These are phyloP conservation scores for Tilletia caries DNA, from an alignment of 1,284 basidiomycete genomes.

Conservation along the genomic window DNA sequence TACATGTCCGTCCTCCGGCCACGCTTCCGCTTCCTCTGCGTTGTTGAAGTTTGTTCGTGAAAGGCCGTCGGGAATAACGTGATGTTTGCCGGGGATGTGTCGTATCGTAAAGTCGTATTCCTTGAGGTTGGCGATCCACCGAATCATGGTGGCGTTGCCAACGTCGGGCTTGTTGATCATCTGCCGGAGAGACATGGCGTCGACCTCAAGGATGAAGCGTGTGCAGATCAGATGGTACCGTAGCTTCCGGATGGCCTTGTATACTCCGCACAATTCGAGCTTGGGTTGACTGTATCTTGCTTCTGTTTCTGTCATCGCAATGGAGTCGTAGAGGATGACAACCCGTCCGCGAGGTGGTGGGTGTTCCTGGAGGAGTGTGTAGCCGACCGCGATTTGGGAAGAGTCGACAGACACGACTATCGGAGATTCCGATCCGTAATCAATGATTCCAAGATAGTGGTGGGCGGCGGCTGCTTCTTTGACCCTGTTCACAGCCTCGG, in stretches of 20 bases:
- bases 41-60: constrained; percentile 34
- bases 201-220: constrained; percentile 55
- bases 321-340: constrained; percentile 23
- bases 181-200: constrained; percentile 57
- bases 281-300: constrained; percentile 57
- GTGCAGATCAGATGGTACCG: constrained; percentile 53
- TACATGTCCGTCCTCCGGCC: not conserved
- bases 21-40: not conserved
- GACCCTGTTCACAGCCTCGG: not conserved
- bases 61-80: constrained; percentile 55
- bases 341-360: not conserved
- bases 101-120: constrained; percentile 54
- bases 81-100: constrained; percentile 52
- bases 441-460: not conserved
- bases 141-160: constrained; percentile 55
- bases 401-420: not conserved
- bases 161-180: constrained; percentile 59
- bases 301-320: constrained; percentile 55
- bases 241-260: constrained; percentile 45
- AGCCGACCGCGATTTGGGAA: not conserved
- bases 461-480: not conserved
- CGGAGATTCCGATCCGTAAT: not conserved
- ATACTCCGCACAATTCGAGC: constrained; percentile 57
- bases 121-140: constrained; percentile 54
- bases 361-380: not conserved